Evolutionary conservation across 148 eudicot genomes (phyloP).

Genomic region (Amaranthus cruentus): DNA sequence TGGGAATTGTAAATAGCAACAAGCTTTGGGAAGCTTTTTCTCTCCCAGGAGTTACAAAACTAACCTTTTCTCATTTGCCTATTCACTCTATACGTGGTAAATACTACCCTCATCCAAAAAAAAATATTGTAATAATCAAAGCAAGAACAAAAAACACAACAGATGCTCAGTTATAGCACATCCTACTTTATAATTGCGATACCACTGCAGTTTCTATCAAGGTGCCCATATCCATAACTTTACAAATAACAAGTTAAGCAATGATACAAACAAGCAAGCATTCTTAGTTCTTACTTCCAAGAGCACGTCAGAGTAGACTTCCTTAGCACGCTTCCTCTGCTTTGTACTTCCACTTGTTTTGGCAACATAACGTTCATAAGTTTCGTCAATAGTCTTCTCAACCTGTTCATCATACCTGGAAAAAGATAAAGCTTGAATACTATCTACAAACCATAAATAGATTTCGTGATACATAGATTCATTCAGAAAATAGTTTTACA

Average conservation of each 20-base stretch:
- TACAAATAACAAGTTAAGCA: not conserved
- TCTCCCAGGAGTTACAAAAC: not conserved
- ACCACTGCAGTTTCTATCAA: not conserved
- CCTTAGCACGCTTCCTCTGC: slow-evolving; percentile 75
- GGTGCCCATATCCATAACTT: not conserved
- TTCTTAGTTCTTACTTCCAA: slow-evolving; percentile 38
- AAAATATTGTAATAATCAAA: not conserved
- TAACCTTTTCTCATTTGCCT: too few species aligned
- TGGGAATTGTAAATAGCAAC: too few species aligned
- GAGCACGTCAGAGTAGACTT: slow-evolving; percentile 46
- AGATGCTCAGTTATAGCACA: not conserved
- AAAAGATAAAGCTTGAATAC: not conserved
- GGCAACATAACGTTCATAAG: slow-evolving; percentile 58
- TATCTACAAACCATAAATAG: not conserved
- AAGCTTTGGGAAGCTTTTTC: too few species aligned
- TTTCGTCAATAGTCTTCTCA: slow-evolving; percentile 66
- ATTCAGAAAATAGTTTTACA: not conserved
- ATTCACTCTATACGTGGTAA: too few species aligned
- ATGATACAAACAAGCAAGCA: not conserved
- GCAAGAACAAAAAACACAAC: not conserved
- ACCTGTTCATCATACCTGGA: slow-evolving; percentile 64
- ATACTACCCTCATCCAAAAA: not conserved
- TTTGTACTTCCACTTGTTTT: slow-evolving; percentile 68
- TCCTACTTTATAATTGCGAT: not conserved
- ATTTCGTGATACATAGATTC: not conserved